phyloP scores from a whole-genome alignment of 176 grass and related monocot species.

The Phoenix dactylifera region DNA sequence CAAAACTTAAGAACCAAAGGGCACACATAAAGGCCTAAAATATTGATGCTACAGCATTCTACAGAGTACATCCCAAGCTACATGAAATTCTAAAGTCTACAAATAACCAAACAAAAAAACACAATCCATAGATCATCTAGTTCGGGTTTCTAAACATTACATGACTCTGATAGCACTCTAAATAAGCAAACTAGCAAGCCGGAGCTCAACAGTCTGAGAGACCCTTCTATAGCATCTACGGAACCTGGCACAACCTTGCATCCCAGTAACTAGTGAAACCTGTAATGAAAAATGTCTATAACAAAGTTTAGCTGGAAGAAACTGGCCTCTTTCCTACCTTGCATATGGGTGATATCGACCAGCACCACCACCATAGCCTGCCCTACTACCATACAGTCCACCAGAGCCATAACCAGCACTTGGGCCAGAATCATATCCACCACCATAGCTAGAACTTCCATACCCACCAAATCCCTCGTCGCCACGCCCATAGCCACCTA shows the following conservation, averaged over 20 bases:
- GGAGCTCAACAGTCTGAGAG: not conserved
- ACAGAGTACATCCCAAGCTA: no score
- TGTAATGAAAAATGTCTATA: not conserved
- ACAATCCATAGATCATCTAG: no score
- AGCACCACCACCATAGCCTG: constrained; percentile 37
- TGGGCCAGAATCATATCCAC: constrained; percentile 20
- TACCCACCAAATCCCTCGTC: constrained; percentile 39
- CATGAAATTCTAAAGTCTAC: no score
- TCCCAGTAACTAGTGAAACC: constrained; percentile 8
- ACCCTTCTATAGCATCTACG: not conserved
- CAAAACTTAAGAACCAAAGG: no score
- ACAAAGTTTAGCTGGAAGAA: constrained; percentile 6
- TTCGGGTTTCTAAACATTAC: no score
- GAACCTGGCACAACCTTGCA: constrained; percentile 6
- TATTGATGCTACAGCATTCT: no score
- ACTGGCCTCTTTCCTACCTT: constrained; percentile 22
- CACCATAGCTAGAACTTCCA: constrained; percentile 33
- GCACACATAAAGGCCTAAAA: no score
- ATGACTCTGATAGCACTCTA: not conserved
- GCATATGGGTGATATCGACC: constrained; percentile 80
- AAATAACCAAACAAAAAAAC: no score
- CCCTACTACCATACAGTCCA: constrained; percentile 29
- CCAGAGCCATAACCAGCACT: constrained; percentile 47
- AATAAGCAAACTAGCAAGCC: constrained; percentile 19
- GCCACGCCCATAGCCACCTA: constrained; percentile 37